Conservation (phyloP, 2,329 filamentous ascomycete genomes). For the Trichoderma guizhouense region DNA sequence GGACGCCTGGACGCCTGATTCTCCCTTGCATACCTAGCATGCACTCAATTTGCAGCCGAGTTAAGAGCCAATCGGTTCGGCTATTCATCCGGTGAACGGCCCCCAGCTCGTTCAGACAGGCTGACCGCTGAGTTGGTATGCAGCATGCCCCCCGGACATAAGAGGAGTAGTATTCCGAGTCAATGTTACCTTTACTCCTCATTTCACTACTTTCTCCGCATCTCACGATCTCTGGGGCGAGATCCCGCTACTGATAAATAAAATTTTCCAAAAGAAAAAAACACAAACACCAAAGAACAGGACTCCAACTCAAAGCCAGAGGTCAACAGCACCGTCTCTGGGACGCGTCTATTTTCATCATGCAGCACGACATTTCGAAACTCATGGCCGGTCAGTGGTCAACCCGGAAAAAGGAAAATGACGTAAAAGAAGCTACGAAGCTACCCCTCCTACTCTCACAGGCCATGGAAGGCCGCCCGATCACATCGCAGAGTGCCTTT, state of each 20-base stretch:
- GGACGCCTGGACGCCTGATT: neutral
- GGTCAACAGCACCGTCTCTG: neutral
- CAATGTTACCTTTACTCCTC: neutral
- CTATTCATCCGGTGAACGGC: neutral
- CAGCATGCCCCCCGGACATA: neutral
- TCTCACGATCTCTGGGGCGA: neutral
- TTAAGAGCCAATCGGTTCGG: neutral
- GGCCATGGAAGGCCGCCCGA: neutral
- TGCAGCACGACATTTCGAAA: neutral
- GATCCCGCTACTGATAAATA: neutral
- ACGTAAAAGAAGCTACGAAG: neutral
- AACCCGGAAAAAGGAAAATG: neutral
- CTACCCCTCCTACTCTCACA: constrained; percentile 16
- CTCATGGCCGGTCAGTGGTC: neutral
- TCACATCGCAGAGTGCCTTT: neutral
- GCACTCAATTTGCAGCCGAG: neutral
- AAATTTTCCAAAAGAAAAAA: neutral
- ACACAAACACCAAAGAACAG: neutral
- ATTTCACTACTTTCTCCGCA: neutral
- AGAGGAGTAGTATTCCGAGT: neutral
- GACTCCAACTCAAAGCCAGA: neutral
- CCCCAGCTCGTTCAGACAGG: neutral
- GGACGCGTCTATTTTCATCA: neutral
- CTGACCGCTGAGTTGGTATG: neutral
- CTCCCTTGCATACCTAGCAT: neutral